phyloP scores from a whole-genome alignment of 2,329 filamentous ascomycete genomes.

The Magnaporthiopsis poae region DNA sequence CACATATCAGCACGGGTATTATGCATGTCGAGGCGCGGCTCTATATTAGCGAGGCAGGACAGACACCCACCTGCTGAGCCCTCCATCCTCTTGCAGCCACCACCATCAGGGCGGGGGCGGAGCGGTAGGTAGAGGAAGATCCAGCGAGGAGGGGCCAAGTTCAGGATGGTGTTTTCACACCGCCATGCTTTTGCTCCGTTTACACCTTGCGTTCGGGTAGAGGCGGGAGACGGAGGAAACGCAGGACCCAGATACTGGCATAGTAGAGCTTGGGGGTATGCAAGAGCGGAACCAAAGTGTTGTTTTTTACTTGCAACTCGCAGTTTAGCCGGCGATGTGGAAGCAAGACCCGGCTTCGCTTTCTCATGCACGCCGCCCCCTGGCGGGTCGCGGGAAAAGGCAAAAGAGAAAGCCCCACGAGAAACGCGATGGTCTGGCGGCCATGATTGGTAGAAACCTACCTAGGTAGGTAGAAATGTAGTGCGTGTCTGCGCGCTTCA shows the following conservation, averaged over 20 bases:
- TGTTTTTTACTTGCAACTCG: neutral
- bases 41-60: neutral
- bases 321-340: neutral
- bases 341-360: neutral
- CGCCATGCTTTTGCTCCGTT: neutral
- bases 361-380: neutral
- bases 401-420: neutral
- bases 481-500: neutral
- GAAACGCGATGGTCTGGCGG: neutral
- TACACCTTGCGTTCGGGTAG: neutral
- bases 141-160: too few species aligned
- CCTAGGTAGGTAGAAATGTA: neutral
- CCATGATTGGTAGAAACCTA: neutral
- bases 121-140: neutral
- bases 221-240: neutral
- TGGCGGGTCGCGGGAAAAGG: neutral
- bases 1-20: neutral
- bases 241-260: neutral
- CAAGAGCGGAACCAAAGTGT: neutral
- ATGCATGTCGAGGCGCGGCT: neutral
- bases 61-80: neutral
- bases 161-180: neutral
- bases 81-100: neutral
- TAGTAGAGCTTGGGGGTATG: neutral
- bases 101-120: too few species aligned